Evolutionary conservation across 2,329 filamentous ascomycete species (phyloP).

Genomic region (Beauveria australis): DNA sequence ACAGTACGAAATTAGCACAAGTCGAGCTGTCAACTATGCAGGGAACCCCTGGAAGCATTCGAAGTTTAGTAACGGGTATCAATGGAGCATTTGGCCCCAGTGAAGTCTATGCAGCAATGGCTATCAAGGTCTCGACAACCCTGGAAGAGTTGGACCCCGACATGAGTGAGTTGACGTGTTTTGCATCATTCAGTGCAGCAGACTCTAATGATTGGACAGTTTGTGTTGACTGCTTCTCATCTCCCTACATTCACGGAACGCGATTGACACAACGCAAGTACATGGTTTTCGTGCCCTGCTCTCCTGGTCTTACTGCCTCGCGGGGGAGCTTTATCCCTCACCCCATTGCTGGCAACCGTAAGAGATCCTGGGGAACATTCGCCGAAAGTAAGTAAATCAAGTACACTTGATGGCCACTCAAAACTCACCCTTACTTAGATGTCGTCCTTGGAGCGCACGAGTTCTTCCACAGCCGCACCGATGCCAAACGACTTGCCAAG

Average conservation of each 20-base stretch:
- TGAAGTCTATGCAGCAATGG: background rate
- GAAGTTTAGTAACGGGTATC: background rate
- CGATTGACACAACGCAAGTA: background rate
- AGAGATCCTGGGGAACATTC: background rate
- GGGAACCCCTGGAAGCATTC: background rate
- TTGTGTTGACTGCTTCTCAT: slow-evolving; percentile 1
- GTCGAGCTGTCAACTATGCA: background rate
- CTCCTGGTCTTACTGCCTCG: background rate
- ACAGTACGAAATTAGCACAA: background rate
- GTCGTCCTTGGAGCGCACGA: background rate
- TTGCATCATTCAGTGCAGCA: too few species aligned
- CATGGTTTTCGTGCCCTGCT: background rate
- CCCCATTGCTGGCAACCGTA: background rate
- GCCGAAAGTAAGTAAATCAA: background rate
- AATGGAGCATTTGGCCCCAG: background rate
- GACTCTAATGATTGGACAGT: background rate
- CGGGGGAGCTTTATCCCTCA: background rate
- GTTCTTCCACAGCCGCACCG: background rate
- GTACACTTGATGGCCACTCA: too few species aligned
- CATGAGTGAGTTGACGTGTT: background rate
- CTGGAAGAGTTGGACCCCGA: background rate
- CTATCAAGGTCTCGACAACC: background rate
- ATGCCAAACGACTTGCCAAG: background rate
- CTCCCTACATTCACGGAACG: slow-evolving; percentile 1
- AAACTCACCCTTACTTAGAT: background rate